phyloP scores from a whole-genome alignment of 345 rosid species.

The Linum trigynum region DNA sequence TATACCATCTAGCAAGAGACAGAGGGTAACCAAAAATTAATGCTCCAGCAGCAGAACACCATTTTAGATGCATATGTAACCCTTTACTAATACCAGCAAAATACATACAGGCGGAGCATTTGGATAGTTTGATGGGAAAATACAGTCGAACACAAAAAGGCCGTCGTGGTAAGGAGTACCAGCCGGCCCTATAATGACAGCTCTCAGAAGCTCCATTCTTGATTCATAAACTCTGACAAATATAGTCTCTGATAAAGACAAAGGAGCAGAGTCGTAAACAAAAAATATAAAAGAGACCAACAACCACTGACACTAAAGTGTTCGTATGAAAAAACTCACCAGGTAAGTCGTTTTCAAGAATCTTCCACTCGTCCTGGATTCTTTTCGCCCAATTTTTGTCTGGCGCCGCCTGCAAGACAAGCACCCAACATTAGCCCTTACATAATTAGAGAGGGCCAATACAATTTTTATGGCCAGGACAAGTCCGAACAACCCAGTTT shows the following conservation, averaged over 20 bases:
- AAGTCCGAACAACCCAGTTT: too few species aligned
- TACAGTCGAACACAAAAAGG: constrained; percentile 54
- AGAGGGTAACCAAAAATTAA: constrained; percentile 19
- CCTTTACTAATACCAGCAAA: not conserved
- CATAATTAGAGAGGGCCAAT: not conserved
- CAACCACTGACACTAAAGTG: not conserved
- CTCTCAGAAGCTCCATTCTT: constrained; percentile 50
- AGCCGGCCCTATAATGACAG: constrained; percentile 44
- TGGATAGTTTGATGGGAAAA: constrained; percentile 44
- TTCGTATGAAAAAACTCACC: constrained; percentile 23
- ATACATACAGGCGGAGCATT: constrained; percentile 40
- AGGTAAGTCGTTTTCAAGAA: constrained; percentile 41
- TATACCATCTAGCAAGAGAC: constrained; percentile 18
- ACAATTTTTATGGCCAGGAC: too few species aligned
- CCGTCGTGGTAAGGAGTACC: constrained; percentile 69
- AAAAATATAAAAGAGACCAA: constrained; percentile 3
- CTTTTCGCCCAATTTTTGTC: constrained; percentile 38
- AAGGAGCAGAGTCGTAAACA: not conserved
- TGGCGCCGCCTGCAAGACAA: constrained; percentile 17
- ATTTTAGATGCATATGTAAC: too few species aligned
- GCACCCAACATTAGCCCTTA: not conserved
- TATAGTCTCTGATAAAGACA: constrained; percentile 31
- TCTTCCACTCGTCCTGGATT: constrained; percentile 49
- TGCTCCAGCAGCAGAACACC: constrained; percentile 2
- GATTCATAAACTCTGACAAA: constrained; percentile 47